phyloP scores from a whole-genome alignment of 2,329 filamentous ascomycete genomes.

The Botrytis hyacinthi region DNA sequence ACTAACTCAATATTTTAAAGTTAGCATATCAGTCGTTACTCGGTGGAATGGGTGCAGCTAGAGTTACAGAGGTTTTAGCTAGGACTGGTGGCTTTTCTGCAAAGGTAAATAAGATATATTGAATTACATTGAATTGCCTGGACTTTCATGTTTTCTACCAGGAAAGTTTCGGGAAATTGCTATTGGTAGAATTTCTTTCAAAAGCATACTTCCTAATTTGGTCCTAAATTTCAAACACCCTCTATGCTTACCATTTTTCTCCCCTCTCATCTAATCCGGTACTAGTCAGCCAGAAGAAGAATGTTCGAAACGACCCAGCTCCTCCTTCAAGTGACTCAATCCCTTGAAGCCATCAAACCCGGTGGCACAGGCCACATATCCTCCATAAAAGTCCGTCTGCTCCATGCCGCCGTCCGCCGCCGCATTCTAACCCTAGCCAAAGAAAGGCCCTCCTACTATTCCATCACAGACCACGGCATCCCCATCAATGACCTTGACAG shows the following conservation, averaged over 20 bases:
- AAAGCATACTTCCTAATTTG: neutral
- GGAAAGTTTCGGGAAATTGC: neutral
- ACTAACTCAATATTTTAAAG: slow-evolving; percentile 24
- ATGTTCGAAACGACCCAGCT: slow-evolving; percentile 74
- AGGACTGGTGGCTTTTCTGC: slow-evolving; percentile 72
- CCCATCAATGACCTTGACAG: slow-evolving; percentile 76
- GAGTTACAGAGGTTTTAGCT: slow-evolving; percentile 71
- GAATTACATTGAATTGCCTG: too few species aligned
- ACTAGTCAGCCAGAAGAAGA: slow-evolving; percentile 58
- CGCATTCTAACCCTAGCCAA: slow-evolving; percentile 60
- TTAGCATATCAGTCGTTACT: slow-evolving; percentile 59
- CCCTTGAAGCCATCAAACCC: slow-evolving; percentile 63
- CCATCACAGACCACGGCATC: slow-evolving; percentile 56
- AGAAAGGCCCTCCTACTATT: slow-evolving; percentile 60
- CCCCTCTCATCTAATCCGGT: neutral
- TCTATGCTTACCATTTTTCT: neutral
- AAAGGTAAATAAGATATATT: slow-evolving; percentile 38
- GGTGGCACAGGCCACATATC: slow-evolving; percentile 64
- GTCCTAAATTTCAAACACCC: neutral
- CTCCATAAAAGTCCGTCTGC: slow-evolving; percentile 64
- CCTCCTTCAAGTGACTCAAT: slow-evolving; percentile 67
- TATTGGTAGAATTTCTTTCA: neutral
- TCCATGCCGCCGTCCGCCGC: slow-evolving; percentile 66
- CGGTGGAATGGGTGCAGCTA: slow-evolving; percentile 68
- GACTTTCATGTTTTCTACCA: too few species aligned